Percentiles rank a stretch among this genome's conserved stretches.
These are phyloP conservation scores for Paraleonurus japonicus DNA, from an alignment of 257 asterid genomes.

Conservation along the genomic window DNA sequence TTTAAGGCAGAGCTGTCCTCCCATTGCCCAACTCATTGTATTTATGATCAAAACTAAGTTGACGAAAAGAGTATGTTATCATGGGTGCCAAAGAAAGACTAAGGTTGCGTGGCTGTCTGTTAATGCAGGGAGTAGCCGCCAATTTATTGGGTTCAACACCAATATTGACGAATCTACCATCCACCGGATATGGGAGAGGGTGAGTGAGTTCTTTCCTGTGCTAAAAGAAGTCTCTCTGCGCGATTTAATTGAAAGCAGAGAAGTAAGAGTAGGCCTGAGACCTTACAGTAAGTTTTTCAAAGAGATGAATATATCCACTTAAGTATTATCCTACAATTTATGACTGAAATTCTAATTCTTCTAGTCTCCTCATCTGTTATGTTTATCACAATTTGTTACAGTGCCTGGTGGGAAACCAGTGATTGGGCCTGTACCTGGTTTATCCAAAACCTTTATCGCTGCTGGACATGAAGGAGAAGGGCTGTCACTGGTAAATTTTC, in stretches of 20 bases:
- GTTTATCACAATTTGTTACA: slow-evolving; percentile 23
- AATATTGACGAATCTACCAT: slow-evolving; percentile 70
- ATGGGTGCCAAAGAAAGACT: slow-evolving; percentile 12
- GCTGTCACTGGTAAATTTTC: slow-evolving; percentile 62
- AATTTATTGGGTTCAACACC: slow-evolving; percentile 72
- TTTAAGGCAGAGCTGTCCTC: neutral
- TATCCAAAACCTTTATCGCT: slow-evolving; percentile 62
- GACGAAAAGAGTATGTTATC: neutral
- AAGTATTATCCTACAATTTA: neutral
- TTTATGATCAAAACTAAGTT: neutral
- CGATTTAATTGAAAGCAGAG: slow-evolving; percentile 59
- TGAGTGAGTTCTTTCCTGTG: slow-evolving; percentile 73
- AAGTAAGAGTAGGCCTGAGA: slow-evolving; percentile 90
- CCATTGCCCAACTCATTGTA: neutral
- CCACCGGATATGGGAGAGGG: slow-evolving; percentile 77
- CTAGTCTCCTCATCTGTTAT: slow-evolving; percentile 13
- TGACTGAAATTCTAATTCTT: neutral
- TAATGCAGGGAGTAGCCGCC: slow-evolving; percentile 88
- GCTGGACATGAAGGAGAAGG: slow-evolving; percentile 99
- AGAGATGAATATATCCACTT: neutral
- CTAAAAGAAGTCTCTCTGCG: slow-evolving; percentile 50
- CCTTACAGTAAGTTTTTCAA: slow-evolving; percentile 77
- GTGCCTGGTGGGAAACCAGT: slow-evolving; percentile 92
- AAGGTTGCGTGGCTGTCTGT: slow-evolving; percentile 13
- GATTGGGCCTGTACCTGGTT: slow-evolving; percentile 76